Evolutionary conservation across 2,329 filamentous ascomycete species (phyloP), one percentile per base, ranked within the genome.

Genomic region (Calonectria naviculata): DNA sequence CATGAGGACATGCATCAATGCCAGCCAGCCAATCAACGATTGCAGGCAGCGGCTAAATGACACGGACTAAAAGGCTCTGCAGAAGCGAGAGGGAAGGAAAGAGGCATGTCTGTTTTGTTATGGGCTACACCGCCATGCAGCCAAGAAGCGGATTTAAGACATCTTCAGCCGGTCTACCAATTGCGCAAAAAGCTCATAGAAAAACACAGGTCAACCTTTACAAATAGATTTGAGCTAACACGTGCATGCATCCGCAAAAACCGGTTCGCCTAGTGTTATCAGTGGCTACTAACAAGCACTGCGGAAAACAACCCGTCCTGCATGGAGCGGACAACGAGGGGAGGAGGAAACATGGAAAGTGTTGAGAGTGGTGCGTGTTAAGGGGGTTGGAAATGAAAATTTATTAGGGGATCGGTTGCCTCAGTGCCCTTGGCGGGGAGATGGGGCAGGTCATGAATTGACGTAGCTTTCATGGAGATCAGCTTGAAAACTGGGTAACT

Each of bases 51-150:
- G 28, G 41, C 52, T 31, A 49, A 29, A 31, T 38, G 42, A 60
- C 42, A 38, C 21, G 56, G 31, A 34, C 54, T 29, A 28, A 36
- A 61, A 36, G 12, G 34, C n/a, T 54, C 12, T 15, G 56, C 54
- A 66, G 63, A 65, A 54, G 62, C 34, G 54, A 65, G 44, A 44
- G 21, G 38, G 49, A 38, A 24, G n/a, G 29, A 41, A 24, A 8
- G 36, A 15, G n/a, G 26, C n/a, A 34, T 68, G 44, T 26, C 58
- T 28, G 24, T 41, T n/a, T 29, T 54, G 34, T 70, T 36, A 41
- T 41, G 34, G 52, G 67, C 52, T 71, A 71, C 67, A 74, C 67
- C 63, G 73, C 73, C 44, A 68, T 71, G 71, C 62, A 67, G 73
- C 74, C 73, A 75, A 74, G 73, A 26, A 49, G 56, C 42, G 56